These are phyloP conservation scores for Phytopythium mirpurense DNA, from an alignment of 352 stramenopile genomes.

Conservation along the genomic window DNA sequence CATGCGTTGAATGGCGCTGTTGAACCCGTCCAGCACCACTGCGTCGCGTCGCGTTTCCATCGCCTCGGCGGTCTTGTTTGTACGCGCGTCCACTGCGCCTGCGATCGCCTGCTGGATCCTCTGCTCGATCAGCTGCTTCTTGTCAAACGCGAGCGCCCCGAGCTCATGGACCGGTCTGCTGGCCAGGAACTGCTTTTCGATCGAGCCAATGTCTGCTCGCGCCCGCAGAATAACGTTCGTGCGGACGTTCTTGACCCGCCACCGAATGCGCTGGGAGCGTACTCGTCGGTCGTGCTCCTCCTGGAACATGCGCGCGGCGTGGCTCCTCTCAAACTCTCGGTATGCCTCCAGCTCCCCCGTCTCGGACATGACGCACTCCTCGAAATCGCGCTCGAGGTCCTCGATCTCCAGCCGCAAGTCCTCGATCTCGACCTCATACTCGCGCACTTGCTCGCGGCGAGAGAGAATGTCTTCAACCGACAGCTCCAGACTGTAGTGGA, in stretches of 20 bases:
- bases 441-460: slow-evolving; percentile 48
- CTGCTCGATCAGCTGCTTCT: slow-evolving; percentile 41
- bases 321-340: slow-evolving; percentile 46
- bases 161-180: slow-evolving; percentile 47
- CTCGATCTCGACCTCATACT: slow-evolving; percentile 73
- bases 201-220: slow-evolving; percentile 29
- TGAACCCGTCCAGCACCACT: slow-evolving; percentile 36
- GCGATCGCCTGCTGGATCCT: slow-evolving; percentile 44
- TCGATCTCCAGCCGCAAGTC: slow-evolving; percentile 66
- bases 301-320: slow-evolving; percentile 35
- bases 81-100: slow-evolving; percentile 26
- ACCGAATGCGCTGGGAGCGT: slow-evolving; percentile 54
- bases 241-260: slow-evolving; percentile 53
- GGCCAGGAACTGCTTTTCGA: slow-evolving; percentile 29
- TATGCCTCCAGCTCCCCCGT: slow-evolving; percentile 59
- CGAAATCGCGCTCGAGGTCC: slow-evolving; percentile 72
- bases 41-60: slow-evolving; percentile 39
- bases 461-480: slow-evolving; percentile 72
- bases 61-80: slow-evolving; percentile 35
- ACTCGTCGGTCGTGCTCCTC: slow-evolving; percentile 31
- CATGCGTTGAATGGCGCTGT: slow-evolving; percentile 47
- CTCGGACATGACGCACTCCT: slow-evolving; percentile 61
- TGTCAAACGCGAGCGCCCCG: slow-evolving; percentile 46
- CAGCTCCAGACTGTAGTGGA: slow-evolving; percentile 66
- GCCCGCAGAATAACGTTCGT: slow-evolving; percentile 40